Conservation (phyloP, 73 alveolate species). For the Effrenium voratum region DNA sequence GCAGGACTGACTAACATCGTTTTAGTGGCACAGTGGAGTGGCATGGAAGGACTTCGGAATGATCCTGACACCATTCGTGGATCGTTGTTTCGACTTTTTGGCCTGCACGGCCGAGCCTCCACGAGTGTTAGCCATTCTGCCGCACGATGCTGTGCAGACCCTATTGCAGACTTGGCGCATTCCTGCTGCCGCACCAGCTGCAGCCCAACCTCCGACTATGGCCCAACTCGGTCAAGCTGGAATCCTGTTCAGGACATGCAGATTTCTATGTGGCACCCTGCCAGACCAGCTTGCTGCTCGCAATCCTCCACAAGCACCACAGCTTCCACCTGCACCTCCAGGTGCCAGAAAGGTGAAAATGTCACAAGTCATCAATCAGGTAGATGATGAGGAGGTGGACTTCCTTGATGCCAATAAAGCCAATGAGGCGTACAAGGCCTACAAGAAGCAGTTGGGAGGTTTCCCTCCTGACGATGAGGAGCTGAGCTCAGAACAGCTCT, state of each 20-base stretch:
- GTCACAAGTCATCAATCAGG: neutral
- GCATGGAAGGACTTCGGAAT: neutral
- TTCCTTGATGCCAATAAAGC: neutral
- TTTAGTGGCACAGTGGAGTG: slow-evolving; percentile 16
- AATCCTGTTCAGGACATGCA: slow-evolving; percentile 11
- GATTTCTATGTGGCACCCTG: neutral
- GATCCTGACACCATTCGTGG: neutral
- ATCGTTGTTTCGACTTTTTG: neutral
- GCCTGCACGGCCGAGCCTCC: slow-evolving; percentile 24
- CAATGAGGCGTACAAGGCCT: slow-evolving; percentile 6
- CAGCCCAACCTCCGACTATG: neutral
- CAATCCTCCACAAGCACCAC: neutral
- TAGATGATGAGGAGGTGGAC: slow-evolving; percentile 28
- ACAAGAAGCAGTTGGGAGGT: neutral
- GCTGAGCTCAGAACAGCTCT: slow-evolving; percentile 18
- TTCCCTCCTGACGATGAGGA: slow-evolving; percentile 55
- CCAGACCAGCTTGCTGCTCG: neutral
- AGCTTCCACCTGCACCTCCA: neutral
- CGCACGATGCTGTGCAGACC: neutral
- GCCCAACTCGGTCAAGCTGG: slow-evolving; percentile 33
- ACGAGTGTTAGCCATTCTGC: neutral
- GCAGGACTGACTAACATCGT: neutral
- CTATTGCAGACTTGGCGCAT: neutral
- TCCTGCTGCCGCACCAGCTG: neutral
- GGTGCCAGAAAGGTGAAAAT: neutral